Evolutionary conservation across 306 rosid species (phyloP), one percentile per base, ranked within the genome.

Genomic region (Casuarina glauca): DNA sequence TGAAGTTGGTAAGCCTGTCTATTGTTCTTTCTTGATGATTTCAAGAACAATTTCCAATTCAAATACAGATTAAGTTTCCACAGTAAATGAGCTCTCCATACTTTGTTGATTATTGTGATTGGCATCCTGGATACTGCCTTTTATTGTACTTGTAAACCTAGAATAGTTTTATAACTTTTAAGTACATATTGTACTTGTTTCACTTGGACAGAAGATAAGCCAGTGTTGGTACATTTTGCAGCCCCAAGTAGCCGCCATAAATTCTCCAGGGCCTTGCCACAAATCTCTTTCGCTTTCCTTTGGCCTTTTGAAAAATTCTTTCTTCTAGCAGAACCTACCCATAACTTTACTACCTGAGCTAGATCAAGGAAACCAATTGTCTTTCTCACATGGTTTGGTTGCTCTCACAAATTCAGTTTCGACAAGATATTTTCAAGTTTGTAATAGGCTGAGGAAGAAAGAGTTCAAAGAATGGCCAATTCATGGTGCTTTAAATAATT

Each of bases 1-100:
- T 96, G 76, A 93, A 93, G 81, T 77, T 96, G 99, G 99, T 91
- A 91, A 61, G 93, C 12, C 57, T 81, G 78, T 70, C 35, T 49
- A 62, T 79, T 45, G 64, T 15, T 20, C 48, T 57, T 51, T 66
- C 50, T 26, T 57, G 41, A 70, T 52, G 71, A 61, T 57, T 53
- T 43, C 39, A 44, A 62, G 54, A 54, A 55, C 66, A 8, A 76
- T 74, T 58, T 76, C 46, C 72, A 54, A 58, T 70, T 68, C 32
- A 7, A 5, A 66, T 44, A 2, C 68, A 58, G 38, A 17, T 67
- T 42, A 1, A 1, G 11, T 55, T 55, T n/a, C 32, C 61, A 26
- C 13, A 9, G 4, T 10, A 61, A 11, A 4, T 61, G 44, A 61
- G 44, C 19, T 61, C 12, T 7, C 13, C 20, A 66, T 35, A 13